Conservation (phyloP, 225 moss, liverwort and hornwort species). For the Ulota crispa region DNA sequence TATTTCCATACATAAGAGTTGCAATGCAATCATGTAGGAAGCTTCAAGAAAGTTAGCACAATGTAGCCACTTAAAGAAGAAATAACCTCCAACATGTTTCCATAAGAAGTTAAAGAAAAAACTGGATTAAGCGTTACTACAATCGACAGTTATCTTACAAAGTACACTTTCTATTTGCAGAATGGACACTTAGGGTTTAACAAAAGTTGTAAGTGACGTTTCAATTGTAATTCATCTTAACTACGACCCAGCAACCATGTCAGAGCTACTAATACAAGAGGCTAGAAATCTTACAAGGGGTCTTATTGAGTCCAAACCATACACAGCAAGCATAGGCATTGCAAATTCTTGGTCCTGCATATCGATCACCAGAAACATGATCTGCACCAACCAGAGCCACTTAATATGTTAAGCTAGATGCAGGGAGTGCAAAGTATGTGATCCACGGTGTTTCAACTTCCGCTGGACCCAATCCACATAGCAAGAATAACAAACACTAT, state of each 20-base stretch:
- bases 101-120: too few species aligned
- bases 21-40: neutral
- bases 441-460: neutral
- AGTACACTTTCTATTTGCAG: neutral
- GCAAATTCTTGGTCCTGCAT: slow-evolving; percentile 77
- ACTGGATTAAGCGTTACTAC: neutral
- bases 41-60: neutral
- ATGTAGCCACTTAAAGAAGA: neutral
- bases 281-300: slow-evolving; percentile 54
- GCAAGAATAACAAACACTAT: neutral
- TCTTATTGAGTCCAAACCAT: slow-evolving; percentile 62
- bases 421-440: neutral
- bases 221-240: neutral
- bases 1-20: neutral
- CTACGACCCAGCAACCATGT: slow-evolving; percentile 6
- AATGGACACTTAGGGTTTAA: neutral
- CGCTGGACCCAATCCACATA: neutral
- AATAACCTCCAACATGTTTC: neutral
- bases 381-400: slow-evolving; percentile 36
- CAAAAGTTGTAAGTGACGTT: neutral
- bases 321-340: slow-evolving; percentile 81
- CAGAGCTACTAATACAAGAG: neutral
- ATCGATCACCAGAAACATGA: slow-evolving; percentile 86
- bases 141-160: neutral
- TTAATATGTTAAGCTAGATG: neutral